phyloP scores from a whole-genome alignment of 2,329 filamentous ascomycete species.

The Diaporthe sp. region DNA sequence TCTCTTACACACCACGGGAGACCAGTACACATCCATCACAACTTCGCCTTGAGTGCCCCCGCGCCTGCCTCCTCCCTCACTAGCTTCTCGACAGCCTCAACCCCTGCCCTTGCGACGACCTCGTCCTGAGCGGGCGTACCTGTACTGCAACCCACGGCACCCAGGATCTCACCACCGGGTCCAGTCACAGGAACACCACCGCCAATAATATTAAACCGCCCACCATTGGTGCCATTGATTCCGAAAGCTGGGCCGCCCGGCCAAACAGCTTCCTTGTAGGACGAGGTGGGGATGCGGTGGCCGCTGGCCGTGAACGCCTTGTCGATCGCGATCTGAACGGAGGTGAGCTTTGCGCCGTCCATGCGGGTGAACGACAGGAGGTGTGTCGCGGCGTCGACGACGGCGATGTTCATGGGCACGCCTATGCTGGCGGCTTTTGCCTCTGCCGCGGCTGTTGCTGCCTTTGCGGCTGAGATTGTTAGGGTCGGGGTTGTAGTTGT shows the following conservation, averaged over 20 bases:
- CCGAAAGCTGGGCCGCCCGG: conserved; percentile 26
- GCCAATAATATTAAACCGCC: conserved; percentile 25
- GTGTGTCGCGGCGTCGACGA: conserved; percentile 25
- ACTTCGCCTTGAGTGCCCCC: conserved; percentile 8
- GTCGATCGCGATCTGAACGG: conserved; percentile 25
- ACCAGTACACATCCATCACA: conserved; percentile 10
- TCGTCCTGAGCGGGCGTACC: conserved; percentile 29
- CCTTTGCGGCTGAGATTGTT: conserved; percentile 22
- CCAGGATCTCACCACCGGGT: conserved; percentile 7
- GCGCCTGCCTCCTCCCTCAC: background rate
- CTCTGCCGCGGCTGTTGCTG: conserved; percentile 19
- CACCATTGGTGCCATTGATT: conserved; percentile 24
- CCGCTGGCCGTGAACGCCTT: conserved; percentile 29
- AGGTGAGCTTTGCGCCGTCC: conserved; percentile 30
- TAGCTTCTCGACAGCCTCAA: conserved; percentile 25
- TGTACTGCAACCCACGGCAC: conserved; percentile 20
- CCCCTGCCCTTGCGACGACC: conserved; percentile 22
- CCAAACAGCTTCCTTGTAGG: conserved; percentile 22
- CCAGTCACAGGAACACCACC: conserved; percentile 19
- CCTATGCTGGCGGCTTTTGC: conserved; percentile 25
- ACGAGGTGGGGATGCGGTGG: conserved; percentile 23
- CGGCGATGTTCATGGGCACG: conserved; percentile 30
- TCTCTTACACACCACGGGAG: too few species aligned
- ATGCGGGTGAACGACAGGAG: conserved; percentile 27
- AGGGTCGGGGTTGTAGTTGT: conserved; percentile 25